Evolutionary conservation across 2,329 filamentous ascomycete genomes (phyloP).

Genomic region (Trichoderma lentiforme): DNA sequence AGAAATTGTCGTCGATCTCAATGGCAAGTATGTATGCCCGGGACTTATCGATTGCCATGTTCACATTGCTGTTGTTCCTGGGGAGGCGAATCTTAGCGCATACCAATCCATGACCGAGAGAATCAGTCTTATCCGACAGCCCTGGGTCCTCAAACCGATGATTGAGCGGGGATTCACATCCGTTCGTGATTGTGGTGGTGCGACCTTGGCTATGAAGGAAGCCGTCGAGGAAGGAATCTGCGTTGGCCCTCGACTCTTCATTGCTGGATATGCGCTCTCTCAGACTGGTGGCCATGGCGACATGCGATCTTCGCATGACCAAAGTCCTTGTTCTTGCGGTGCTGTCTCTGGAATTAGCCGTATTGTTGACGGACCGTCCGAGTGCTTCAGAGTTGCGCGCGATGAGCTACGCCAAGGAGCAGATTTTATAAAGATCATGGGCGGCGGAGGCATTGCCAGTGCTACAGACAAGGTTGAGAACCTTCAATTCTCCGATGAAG

Average conservation of each 20-base stretch:
- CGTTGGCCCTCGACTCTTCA: slow-evolving; percentile 53
- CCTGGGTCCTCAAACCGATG: slow-evolving; percentile 47
- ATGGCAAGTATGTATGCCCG: slow-evolving; percentile 29
- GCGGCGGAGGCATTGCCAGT: slow-evolving; percentile 52
- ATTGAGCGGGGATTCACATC: slow-evolving; percentile 56
- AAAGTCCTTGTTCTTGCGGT: slow-evolving; percentile 44
- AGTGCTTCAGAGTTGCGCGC: slow-evolving; percentile 49
- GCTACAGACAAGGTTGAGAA: slow-evolving; percentile 52
- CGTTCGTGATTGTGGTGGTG: slow-evolving; percentile 56
- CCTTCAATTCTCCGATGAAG: slow-evolving; percentile 53
- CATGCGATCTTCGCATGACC: slow-evolving; percentile 38
- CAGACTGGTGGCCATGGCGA: slow-evolving; percentile 60
- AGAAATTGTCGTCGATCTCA: slow-evolving; percentile 23
- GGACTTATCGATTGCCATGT: slow-evolving; percentile 34
- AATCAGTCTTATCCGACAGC: slow-evolving; percentile 42
- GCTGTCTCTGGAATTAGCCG: slow-evolving; percentile 35
- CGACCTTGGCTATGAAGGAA: slow-evolving; percentile 50
- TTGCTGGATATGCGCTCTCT: slow-evolving; percentile 49
- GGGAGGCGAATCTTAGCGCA: slow-evolving; percentile 26
- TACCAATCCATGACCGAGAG: slow-evolving; percentile 30
- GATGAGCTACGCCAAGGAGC: slow-evolving; percentile 54
- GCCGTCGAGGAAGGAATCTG: slow-evolving; percentile 52
- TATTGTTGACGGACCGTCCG: slow-evolving; percentile 51
- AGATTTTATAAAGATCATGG: slow-evolving; percentile 63
- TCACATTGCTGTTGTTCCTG: slow-evolving; percentile 31